Base-by-base conservation (phyloP, 2,329 filamentous ascomycete species). In the Bipolaris victoriae region DNA sequence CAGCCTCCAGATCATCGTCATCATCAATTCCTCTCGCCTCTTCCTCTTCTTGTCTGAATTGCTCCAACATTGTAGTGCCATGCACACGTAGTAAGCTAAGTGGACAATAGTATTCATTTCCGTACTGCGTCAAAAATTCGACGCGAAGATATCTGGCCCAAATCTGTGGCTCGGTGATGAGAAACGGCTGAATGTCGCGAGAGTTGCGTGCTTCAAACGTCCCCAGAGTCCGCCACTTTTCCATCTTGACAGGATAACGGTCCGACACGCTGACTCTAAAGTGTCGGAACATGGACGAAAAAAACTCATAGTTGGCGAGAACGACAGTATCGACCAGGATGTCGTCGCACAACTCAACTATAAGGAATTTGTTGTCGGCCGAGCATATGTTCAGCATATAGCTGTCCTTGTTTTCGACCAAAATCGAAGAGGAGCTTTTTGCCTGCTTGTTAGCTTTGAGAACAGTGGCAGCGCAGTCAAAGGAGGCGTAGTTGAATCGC, bases 251-350 rank as follows among this genome's bases (percentile, higher is more conserved):
- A 0, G 95, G 95, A 76, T 97, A 98, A 55, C 92, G 88, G 78
- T 98, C 95, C 56, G 93, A 96, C 46, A 97, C 94, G 73, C 91
- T 96, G 65, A 98, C 87, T 49, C 90, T 86, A 75, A 99, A 97
- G 46, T 88, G 90, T 51, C 92, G 89, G 67, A 98, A 90, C 84
- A 96, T 97, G 73, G 92, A 97, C 53, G 92, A 97, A 81, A 99
- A 99, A 81, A 99, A 99, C 76, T 99, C 95, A 69, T 96, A 99
- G 75, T 99, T 99, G 60, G 94, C 95, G 52, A 99, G 83, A n/a
- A 98, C 95, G 39, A 99, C 83, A 0, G 95, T 99, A 73, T 99
- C 95, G 57, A 99, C 90, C 43, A 96, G 83, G 43, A 88, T 90
- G 64, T 88, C 85, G 67, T 96, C 92, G 76, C 92, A 98, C 29